Conservation (phyloP, 805 yeast species). For the Nakazawaea wickerhamii region DNA sequence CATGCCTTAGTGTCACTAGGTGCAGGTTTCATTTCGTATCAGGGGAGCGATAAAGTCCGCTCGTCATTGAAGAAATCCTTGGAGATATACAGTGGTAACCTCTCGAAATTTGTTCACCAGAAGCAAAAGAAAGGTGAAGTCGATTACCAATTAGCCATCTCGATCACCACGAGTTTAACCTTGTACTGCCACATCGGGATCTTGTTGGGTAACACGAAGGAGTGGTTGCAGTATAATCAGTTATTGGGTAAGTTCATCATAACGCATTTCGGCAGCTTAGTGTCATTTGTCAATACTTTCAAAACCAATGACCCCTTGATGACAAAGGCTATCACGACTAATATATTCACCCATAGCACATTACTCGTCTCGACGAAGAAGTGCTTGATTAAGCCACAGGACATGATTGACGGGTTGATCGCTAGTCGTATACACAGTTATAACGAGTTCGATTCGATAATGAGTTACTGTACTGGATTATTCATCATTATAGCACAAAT, state of each 20-base stretch:
- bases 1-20: slow-evolving; percentile 3
- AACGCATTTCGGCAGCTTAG: neutral
- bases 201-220: slow-evolving; percentile 1
- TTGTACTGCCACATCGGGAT: slow-evolving; percentile 1
- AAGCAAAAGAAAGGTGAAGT: neutral
- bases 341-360: slow-evolving; percentile 1
- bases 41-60: neutral
- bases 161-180: neutral
- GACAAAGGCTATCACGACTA: slow-evolving; percentile 1
- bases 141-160: neutral
- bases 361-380: neutral
- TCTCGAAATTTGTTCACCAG: neutral
- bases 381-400: neutral
- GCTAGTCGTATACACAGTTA: neutral
- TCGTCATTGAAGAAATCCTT: slow-evolving; percentile 3
- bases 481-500: slow-evolving; percentile 2
- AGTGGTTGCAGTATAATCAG: slow-evolving; percentile 8
- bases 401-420: neutral
- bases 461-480: slow-evolving; percentile 10
- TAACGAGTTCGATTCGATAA: slow-evolving; percentile 7
- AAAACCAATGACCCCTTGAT: neutral
- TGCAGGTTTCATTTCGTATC: neutral
- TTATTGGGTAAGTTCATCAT: slow-evolving; percentile 1
- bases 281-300: neutral
- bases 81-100: neutral